Conservation (phyloP, 805 yeast species). For the Kodamaea nitidulidarum region DNA sequence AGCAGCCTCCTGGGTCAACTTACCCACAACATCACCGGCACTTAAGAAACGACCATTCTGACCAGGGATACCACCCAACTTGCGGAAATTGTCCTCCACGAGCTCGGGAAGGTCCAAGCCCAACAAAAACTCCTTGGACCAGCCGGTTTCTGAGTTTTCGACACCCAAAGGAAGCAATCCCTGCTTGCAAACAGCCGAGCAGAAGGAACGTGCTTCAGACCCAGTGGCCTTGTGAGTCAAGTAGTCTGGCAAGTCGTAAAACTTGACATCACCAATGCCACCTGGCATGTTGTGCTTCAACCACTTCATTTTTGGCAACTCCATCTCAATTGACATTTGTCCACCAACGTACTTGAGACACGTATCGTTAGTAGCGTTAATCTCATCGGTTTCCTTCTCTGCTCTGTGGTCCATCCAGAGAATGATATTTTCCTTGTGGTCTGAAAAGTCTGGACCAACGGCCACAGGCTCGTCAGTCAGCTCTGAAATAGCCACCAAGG, state of each 20-base stretch:
- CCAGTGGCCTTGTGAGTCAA: constrained; percentile 90
- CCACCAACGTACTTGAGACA: constrained; percentile 93
- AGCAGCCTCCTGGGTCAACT: constrained; percentile 63
- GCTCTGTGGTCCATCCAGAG: constrained; percentile 99
- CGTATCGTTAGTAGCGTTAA: constrained; percentile 76
- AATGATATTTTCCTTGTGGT: constrained; percentile 74
- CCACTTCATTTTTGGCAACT: constrained; percentile 96
- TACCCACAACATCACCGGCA: constrained; percentile 90
- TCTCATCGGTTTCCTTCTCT: constrained; percentile 67
- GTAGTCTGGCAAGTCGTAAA: constrained; percentile 89
- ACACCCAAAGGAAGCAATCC: constrained; percentile 92
- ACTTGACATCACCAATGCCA: constrained; percentile 57
- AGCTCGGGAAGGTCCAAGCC: constrained; percentile 73
- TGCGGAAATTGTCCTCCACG: constrained; percentile 67
- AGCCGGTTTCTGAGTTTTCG: constrained; percentile 79
- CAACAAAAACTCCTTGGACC: constrained; percentile 78
- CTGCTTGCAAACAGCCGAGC: constrained; percentile 93
- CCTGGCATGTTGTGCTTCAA: constrained; percentile 77
- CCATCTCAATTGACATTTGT: constrained; percentile 97
- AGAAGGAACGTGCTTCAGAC: constrained; percentile 78
- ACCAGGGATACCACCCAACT: constrained; percentile 80
- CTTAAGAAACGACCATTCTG: constrained; percentile 67
- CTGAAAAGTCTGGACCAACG: constrained; percentile 86
- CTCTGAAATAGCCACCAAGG: constrained; percentile 76
- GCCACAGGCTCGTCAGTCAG: constrained; percentile 65